Evolutionary conservation across 768 basidiomycete species (phyloP), one percentile per base, ranked within the genome.

Genomic region (Collybia sordida): DNA sequence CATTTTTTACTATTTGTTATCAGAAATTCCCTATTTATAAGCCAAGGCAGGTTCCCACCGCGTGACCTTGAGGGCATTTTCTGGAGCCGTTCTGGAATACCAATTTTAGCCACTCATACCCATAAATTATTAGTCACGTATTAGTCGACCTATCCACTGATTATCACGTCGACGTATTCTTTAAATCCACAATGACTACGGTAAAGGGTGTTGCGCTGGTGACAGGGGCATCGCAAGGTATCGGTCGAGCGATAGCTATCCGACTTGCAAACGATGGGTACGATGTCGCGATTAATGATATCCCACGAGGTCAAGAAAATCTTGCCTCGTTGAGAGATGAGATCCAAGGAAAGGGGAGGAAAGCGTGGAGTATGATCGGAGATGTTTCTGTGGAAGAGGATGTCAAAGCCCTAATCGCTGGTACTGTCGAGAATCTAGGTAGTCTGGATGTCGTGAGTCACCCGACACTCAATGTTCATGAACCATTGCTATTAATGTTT

Each of bases 211-310:
- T 59, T 31, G 58, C 58, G 21, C 41, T 59, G 3, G 53, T 59
- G 2, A 59, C 58, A 3, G 58, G 58, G n/a, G 58, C 58, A 24
- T 50, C 64, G 1, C 69, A 65, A 40, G 75, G 77, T 17, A 75
- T 75, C 19, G 75, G 74, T 3, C 64, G 69, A 21, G 72, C 70
- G 45, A 72, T 76, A 27, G 69, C 73, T 17, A 52, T 69, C 2
- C 65, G 73, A 4, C 67, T 77, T 18, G 74, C 76, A 18, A 50
- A 56, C 12, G 73, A 70, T 41, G 72, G 73, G 15, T 69, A 69
- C 51, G 70, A 74, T 42, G 55, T 75, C 36, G 68, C 65, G 7
- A 50, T 74, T 43, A 73, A 71, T 6, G 74, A 73, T 47, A 51
- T 71, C 18, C 52, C 51, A 8, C 19, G 31, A 25, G 45, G 52